Evolutionary conservation across 306 rosid genomes (phyloP).

Genomic region (Acacia acuminata): DNA sequence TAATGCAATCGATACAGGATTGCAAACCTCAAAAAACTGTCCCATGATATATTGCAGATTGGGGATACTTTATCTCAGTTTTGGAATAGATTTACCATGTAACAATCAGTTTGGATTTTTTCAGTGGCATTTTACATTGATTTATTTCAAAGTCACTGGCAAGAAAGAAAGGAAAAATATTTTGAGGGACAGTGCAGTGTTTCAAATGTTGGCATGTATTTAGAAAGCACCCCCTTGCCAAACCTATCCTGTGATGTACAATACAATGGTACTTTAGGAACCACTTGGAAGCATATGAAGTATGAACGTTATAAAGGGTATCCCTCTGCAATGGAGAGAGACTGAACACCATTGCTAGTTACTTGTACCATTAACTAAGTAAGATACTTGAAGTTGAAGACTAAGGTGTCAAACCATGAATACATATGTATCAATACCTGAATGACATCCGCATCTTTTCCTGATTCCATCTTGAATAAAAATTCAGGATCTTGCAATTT

Average conservation of each 20-base stretch:
- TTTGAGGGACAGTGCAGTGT: background rate
- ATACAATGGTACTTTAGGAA: background rate
- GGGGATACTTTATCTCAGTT: background rate
- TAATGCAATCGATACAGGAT: background rate
- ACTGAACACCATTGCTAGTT: background rate
- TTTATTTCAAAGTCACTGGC: background rate
- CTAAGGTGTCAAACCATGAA: constrained; percentile 6
- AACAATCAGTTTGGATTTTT: background rate
- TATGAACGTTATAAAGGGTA: background rate
- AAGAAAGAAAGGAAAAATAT: background rate
- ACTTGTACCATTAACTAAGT: constrained; percentile 3
- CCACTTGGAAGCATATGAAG: background rate
- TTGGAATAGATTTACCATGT: background rate
- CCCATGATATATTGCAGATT: background rate
- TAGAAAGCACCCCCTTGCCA: background rate
- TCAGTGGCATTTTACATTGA: background rate
- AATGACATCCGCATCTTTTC: constrained; percentile 55
- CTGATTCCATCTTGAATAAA: constrained; percentile 57
- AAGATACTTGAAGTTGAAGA: background rate
- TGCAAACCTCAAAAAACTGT: background rate
- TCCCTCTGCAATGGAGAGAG: background rate
- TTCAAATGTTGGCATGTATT: background rate
- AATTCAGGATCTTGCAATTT: constrained; percentile 89
- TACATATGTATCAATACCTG: constrained; percentile 60
- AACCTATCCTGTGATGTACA: background rate